Evolutionary conservation across 345 rosid genomes (phyloP).

Genomic region (Acer campestre): DNA sequence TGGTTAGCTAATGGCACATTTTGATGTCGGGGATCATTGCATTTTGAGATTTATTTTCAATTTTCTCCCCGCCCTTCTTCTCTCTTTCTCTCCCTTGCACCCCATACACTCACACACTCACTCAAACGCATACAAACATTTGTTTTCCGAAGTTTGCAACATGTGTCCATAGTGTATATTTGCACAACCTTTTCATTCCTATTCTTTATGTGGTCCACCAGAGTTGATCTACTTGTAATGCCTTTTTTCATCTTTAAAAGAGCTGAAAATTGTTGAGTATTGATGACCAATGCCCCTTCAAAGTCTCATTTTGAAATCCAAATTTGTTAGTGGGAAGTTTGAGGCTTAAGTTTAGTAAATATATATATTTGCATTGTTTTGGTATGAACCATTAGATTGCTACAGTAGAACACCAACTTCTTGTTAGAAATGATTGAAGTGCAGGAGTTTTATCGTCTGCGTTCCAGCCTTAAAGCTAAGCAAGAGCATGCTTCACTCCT

Average conservation of each 20-base stretch:
- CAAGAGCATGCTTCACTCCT: conserved; percentile 94
- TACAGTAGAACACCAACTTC: conserved; percentile 22
- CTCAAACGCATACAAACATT: background rate
- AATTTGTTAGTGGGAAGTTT: background rate
- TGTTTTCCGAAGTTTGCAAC: background rate
- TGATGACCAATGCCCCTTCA: background rate
- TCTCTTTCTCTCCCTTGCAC: background rate
- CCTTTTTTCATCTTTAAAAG: background rate
- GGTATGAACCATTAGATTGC: background rate
- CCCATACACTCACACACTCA: too few relatives aligned
- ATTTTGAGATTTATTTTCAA: background rate
- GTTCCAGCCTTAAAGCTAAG: conserved; percentile 87
- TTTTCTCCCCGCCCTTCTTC: background rate
- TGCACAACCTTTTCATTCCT: background rate
- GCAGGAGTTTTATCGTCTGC: conserved; percentile 97
- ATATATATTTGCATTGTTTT: background rate
- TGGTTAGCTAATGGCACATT: background rate
- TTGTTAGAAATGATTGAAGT: conserved; percentile 38
- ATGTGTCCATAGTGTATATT: background rate
- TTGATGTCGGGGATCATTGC: background rate
- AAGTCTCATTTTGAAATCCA: background rate
- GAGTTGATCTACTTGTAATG: background rate
- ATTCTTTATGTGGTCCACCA: background rate
- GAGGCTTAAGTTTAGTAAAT: background rate
- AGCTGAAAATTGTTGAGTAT: background rate